Conservation (phyloP, 768 basidiomycete species). For the Psilocybe azurescens region DNA sequence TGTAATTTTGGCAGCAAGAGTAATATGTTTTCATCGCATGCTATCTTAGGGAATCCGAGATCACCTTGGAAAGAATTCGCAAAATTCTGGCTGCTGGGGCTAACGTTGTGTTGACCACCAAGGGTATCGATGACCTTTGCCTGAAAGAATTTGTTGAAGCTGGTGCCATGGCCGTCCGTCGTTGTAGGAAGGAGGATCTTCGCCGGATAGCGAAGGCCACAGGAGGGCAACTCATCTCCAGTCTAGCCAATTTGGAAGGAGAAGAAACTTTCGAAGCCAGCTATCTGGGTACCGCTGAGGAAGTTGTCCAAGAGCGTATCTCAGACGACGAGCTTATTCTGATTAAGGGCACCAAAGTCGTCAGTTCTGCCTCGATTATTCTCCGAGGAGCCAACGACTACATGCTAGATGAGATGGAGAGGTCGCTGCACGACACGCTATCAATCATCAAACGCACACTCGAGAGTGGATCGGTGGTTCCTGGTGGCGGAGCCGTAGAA, state of each 20-base stretch:
- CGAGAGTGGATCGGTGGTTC: constrained; percentile 95
- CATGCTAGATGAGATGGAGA: constrained; percentile 99
- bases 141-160: constrained; percentile 99
- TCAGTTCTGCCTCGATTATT: constrained; percentile 91
- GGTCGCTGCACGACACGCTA: constrained; percentile 91
- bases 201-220: constrained; percentile 97
- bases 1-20: neutral
- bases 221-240: constrained; percentile 91
- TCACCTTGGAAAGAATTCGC: constrained; percentile 92
- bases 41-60: constrained; percentile 84
- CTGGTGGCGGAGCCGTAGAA: constrained; percentile 97
- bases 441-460: constrained; percentile 96
- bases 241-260: constrained; percentile 94
- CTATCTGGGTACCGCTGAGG: constrained; percentile 91
- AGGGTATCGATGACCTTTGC: constrained; percentile 98
- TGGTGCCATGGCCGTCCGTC: constrained; percentile 97
- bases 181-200: constrained; percentile 97
- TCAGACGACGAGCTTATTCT: constrained; percentile 98
- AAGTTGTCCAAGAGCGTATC: constrained; percentile 96
- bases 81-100: constrained; percentile 97
- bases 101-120: constrained; percentile 96
- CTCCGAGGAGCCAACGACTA: constrained; percentile 98
- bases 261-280: constrained; percentile 96
- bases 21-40: neutral
- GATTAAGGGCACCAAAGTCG: constrained; percentile 97